A percentile compares a stretch with the other conserved stretches of the same genome.
These are phyloP conservation scores for Citrullus mucosospermus DNA, from an alignment of 306 rosid genomes.

Conservation along the genomic window DNA sequence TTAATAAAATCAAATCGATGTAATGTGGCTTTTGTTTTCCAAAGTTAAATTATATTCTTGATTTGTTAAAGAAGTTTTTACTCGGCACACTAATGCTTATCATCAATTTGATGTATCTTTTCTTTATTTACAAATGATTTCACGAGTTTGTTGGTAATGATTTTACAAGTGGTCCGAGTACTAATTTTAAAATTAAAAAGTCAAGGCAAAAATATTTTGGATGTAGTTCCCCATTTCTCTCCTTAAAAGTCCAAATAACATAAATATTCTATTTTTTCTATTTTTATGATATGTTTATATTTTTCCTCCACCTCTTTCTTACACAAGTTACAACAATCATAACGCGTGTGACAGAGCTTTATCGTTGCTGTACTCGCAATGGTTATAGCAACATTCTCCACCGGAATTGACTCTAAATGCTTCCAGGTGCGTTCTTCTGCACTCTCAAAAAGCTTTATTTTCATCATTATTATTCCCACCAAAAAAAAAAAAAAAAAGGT, in stretches of 20 bases:
- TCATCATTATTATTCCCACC: conserved; percentile 4
- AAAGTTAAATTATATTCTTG: background rate
- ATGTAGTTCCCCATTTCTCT: background rate
- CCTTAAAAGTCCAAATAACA: background rate
- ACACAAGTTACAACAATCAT: background rate
- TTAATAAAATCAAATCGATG: too few species aligned
- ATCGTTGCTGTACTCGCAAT: conserved; percentile 69
- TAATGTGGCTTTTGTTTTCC: background rate
- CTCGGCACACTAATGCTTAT: background rate
- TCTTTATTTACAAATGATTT: background rate
- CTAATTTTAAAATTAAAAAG: background rate
- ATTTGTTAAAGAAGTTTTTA: background rate
- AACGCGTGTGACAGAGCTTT: conserved; percentile 55
- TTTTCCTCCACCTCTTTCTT: background rate
- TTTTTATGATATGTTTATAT: background rate
- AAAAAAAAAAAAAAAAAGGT: background rate
- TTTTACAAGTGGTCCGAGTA: background rate
- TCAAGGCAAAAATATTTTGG: background rate
- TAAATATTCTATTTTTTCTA: background rate
- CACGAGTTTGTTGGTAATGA: background rate
- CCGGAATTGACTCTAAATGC: conserved; percentile 89
- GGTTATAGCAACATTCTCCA: conserved; percentile 85
- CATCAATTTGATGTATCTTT: background rate
- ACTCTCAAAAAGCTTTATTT: background rate
- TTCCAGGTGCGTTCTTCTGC: conserved; percentile 56